Evolutionary conservation across 2,329 filamentous ascomycete species (phyloP).

Genomic region (Mollisiaceae sp.): DNA sequence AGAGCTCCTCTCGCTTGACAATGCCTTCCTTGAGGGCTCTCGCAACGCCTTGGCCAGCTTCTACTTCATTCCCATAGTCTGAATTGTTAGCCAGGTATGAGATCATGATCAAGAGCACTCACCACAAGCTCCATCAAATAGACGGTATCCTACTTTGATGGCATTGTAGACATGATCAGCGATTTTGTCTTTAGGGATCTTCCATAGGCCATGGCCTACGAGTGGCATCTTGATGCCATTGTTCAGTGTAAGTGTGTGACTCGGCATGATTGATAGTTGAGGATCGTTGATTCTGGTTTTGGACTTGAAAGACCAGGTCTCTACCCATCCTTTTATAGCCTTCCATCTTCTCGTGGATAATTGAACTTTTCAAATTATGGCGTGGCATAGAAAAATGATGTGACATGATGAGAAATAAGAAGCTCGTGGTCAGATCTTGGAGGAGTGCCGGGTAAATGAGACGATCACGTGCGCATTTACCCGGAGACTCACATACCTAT

Average conservation of each 20-base stretch:
- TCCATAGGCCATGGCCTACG: slow-evolving; percentile 70
- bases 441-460: background rate
- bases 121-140: slow-evolving; percentile 63
- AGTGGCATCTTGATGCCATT: slow-evolving; percentile 58
- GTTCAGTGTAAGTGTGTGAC: slow-evolving; percentile 48
- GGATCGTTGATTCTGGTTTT: background rate
- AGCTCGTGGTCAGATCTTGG: slow-evolving; percentile 8
- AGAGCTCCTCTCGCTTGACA: slow-evolving; percentile 83
- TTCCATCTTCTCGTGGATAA: slow-evolving; percentile 1
- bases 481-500: slow-evolving; percentile 1
- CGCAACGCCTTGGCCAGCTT: slow-evolving; percentile 74
- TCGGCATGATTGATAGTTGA: slow-evolving; percentile 3
- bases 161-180: slow-evolving; percentile 69
- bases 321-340: background rate
- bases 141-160: slow-evolving; percentile 62
- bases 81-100: slow-evolving; percentile 12
- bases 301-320: background rate
- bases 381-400: background rate
- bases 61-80: slow-evolving; percentile 84
- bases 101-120: slow-evolving; percentile 59
- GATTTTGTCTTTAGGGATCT: slow-evolving; percentile 65
- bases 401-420: slow-evolving; percentile 2
- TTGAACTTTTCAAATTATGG: slow-evolving; percentile 2
- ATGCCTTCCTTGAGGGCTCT: slow-evolving; percentile 79
- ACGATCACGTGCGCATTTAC: background rate